These are phyloP conservation scores for Mucor mucedo DNA, from an alignment of 371 early-diverging fungal species.

Conservation along the genomic window DNA sequence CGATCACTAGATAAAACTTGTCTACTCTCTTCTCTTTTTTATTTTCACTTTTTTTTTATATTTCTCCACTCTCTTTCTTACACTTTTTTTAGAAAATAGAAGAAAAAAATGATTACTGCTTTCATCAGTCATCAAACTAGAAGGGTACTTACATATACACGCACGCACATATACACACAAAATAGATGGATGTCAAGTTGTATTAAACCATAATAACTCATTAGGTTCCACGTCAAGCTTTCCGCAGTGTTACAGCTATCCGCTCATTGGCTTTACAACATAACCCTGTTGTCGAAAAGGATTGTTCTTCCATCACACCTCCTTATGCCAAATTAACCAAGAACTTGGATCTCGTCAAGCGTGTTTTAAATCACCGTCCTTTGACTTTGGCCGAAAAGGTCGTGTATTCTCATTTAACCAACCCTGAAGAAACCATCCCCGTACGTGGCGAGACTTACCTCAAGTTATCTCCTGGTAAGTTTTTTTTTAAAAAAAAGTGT, in stretches of 20 bases:
- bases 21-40: background rate
- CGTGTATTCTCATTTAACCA: constrained; percentile 90
- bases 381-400: constrained; percentile 95
- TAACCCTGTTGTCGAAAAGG: constrained; percentile 52
- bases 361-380: constrained; percentile 63
- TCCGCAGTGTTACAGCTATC: constrained; percentile 3
- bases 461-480: constrained; percentile 71
- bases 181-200: too few species aligned
- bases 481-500: background rate
- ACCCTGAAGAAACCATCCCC: constrained; percentile 72
- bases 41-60: constrained; percentile 3
- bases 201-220: background rate
- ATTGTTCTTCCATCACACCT: constrained; percentile 64
- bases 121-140: constrained; percentile 23
- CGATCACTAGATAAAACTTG: constrained; percentile 5
- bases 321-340: constrained; percentile 62
- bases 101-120: constrained; percentile 30
- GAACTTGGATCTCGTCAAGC: constrained; percentile 59
- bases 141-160: constrained; percentile 13
- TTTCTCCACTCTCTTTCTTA: constrained; percentile 8
- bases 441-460: constrained; percentile 74
- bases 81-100: background rate
- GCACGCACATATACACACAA: background rate
- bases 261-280: constrained; percentile 36
- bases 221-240: constrained; percentile 3